phyloP scores from a whole-genome alignment of 2,329 filamentous ascomycete species.

The Tetracladium maxilliforme region DNA sequence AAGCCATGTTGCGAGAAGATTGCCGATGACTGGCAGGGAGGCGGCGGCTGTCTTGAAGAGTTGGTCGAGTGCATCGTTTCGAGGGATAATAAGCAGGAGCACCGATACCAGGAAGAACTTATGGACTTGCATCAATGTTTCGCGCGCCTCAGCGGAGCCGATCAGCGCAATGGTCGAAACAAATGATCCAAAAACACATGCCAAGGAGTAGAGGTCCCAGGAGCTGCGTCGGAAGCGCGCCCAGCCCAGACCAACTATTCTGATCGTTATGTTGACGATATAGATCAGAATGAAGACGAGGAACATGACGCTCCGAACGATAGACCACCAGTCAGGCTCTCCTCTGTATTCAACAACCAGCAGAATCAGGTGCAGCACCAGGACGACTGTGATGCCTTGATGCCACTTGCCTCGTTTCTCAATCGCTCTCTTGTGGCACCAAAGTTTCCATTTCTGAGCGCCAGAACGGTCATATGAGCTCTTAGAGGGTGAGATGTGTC shows the following conservation, averaged over 20 bases:
- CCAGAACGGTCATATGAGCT: constrained; percentile 67
- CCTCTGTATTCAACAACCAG: constrained; percentile 77
- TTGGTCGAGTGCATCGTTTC: constrained; percentile 94
- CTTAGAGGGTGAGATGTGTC: constrained; percentile 90
- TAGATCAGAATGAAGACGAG: constrained; percentile 72
- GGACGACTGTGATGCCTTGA: constrained; percentile 58
- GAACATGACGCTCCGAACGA: constrained; percentile 60
- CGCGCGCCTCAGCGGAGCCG: constrained; percentile 36
- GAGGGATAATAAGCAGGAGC: constrained; percentile 77
- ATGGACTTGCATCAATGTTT: constrained; percentile 64
- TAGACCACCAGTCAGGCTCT: constrained; percentile 57
- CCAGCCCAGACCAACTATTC: constrained; percentile 84
- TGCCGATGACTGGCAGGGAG: constrained; percentile 79
- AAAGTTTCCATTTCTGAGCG: constrained; percentile 70
- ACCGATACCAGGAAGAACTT: constrained; percentile 91
- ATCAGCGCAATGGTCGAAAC: constrained; percentile 68
- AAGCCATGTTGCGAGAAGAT: constrained; percentile 90
- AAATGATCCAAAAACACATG: constrained; percentile 68
- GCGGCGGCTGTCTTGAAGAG: constrained; percentile 97
- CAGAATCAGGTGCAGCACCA: constrained; percentile 71
- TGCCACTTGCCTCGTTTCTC: constrained; percentile 94
- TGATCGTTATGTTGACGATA: constrained; percentile 66
- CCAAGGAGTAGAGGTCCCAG: constrained; percentile 84
- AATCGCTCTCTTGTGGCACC: constrained; percentile 89
- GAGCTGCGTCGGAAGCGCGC: constrained; percentile 80